Evolutionary conservation across 768 basidiomycete genomes (phyloP), one percentile per base, ranked within the genome.

Genomic region (Hysterangium stoloniferum): DNA sequence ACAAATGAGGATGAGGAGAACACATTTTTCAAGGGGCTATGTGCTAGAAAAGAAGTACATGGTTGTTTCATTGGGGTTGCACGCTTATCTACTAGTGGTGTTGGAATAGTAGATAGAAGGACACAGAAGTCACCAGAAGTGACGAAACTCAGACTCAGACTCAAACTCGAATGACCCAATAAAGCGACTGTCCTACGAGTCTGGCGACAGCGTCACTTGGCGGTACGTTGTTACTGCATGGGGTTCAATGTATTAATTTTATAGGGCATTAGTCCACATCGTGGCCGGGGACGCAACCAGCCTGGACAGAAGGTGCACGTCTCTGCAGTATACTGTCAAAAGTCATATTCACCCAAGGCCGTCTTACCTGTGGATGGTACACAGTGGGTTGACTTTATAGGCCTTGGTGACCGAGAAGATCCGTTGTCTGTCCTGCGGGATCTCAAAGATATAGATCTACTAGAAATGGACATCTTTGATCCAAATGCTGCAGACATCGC

Each of bases 221-320:
- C 19, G 4, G 47, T 48, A 31, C 9, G 37, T 35, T 17, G 13
- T 6, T 2, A 31, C 19, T 37, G 4, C 4, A 6, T 29, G 19
- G 24, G 5, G 19, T 15, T 37, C 20, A 2, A 11, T n/a, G 1
- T 7, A 11, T 11, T 27, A 27, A 4, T 37, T 40, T n/a, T n/a
- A n/a, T n/a, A n/a, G n/a, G n/a, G n/a, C n/a, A n/a, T n/a, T 13
- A 40, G 47, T 25, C 12, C 6, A 22, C 47, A 48, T 48, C 7
- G 4, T 12, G 47, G 47, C 15, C 33, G 25, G 6, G 47, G 47
- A 11, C 54, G 53, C 4, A 54, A 35, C 31, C 36, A 35, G 25
- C 43, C 20, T 6, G 49, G 45, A 0, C 59, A 58, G 24, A 52
- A n/a, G 13, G 31, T 60, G 15, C 59, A 60, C 45, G 57, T 43